Base-by-base conservation (phyloP, 805 yeast genomes). In the Candida nemodendra region DNA sequence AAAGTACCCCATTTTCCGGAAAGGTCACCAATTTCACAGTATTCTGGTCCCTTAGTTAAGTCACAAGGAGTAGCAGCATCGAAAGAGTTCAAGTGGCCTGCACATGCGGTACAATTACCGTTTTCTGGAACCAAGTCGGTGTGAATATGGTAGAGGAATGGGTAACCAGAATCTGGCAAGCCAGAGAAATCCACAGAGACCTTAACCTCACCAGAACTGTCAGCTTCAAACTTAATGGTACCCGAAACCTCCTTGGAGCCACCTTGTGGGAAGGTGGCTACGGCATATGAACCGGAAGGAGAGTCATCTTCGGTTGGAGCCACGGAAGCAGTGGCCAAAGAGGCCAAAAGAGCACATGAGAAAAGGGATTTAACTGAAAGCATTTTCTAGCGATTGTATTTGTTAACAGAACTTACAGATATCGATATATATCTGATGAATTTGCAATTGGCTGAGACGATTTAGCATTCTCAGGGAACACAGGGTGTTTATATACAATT, bases 231-330 rank as follows among this genome's bases (percentile, higher is more conserved):
- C 14, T 36, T 28, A 28, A 41, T 30, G 5, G 16, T 26, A 23
- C 47, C 45, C 12, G 38, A 27, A 24, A 41, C 42, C 1, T 33
- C 36, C 14, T 45, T 27, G 13, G 39, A 34, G 21, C 61, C 59
- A 34, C 64, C 65, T 16, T 66, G 65, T n/a, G 76, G 73, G 52
- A 72, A 70, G 42, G 66, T 73, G 8, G 77, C 86, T 45, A 69
- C 54, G 12, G 74, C 77, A 38, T 65, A 62, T 14, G 69, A 63
- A 32, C 64, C 61, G 19, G 54, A 57, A 17, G 41, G 31, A 4
- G 45, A 41, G 21, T 34, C 40, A 4, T 31, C 11, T 22, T 30
- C 36, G 13, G 15, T 19, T 2, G 42, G 46, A 22, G 46, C 34
- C 4, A 24, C 31, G 5, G 34, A 11, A 12, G 32, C 39, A 9